These are phyloP conservation scores for Paramecium primaurelia DNA, from an alignment of 73 alveolate species.

Conservation along the genomic window DNA sequence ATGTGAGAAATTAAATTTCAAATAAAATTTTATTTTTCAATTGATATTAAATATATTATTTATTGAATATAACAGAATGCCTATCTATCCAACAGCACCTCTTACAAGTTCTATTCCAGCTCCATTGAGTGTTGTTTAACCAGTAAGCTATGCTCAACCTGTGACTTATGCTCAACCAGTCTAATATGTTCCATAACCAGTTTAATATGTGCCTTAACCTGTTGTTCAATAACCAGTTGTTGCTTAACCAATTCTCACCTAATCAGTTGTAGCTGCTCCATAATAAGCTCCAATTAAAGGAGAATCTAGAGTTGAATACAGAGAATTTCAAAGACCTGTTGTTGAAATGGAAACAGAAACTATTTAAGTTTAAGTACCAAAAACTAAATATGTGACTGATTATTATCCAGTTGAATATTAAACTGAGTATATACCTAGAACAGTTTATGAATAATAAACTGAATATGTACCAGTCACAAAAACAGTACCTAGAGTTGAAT, in stretches of 20 bases:
- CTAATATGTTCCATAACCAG: not conserved
- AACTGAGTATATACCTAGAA: constrained; percentile 54
- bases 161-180: constrained; percentile 22
- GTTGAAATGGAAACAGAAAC: constrained; percentile 57
- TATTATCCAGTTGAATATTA: constrained; percentile 60
- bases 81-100: constrained; percentile 3
- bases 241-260: not conserved
- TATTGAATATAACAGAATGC: not conserved
- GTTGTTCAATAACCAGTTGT: not conserved
- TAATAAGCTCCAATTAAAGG: constrained; percentile 25
- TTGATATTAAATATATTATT: not conserved
- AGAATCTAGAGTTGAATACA: constrained; percentile 55
- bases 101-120: constrained; percentile 3
- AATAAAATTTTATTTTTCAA: not conserved
- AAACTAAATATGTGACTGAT: constrained; percentile 56
- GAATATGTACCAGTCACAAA: constrained; percentile 57
- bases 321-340: constrained; percentile 45
- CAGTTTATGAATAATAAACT: constrained; percentile 27
- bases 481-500: constrained; percentile 49
- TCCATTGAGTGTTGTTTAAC: not conserved
- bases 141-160: constrained; percentile 24
- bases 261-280: constrained; percentile 18
- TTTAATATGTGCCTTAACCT: not conserved
- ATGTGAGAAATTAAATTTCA: not conserved
- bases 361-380: constrained; percentile 35